A percentile compares a stretch with the other conserved stretches of the same genome.
Conservation (phyloP, 208 protist species). For the Acanthamoeba sp. region DNA sequence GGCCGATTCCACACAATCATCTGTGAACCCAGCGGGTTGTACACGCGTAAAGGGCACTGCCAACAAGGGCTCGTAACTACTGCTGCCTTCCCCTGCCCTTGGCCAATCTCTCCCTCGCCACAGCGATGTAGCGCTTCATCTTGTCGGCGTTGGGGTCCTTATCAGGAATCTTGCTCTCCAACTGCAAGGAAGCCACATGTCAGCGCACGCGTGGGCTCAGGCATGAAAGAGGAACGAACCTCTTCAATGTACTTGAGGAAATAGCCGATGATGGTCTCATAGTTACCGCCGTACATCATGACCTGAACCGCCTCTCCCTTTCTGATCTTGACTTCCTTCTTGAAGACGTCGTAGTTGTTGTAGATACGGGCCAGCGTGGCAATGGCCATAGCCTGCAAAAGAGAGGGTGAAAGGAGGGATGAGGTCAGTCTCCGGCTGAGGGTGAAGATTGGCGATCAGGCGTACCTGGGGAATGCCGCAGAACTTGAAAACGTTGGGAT, state of each 20-base stretch:
- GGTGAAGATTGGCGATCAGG: too few relatives aligned
- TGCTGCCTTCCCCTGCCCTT: slow-evolving; percentile 23
- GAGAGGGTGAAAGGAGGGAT: too few relatives aligned
- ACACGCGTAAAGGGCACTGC: too few relatives aligned
- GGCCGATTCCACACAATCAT: too few relatives aligned
- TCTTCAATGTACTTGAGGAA: slow-evolving; percentile 77
- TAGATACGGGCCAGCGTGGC: slow-evolving; percentile 94
- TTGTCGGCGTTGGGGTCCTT: slow-evolving; percentile 73
- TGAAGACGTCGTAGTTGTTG: slow-evolving; percentile 96
- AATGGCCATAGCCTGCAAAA: slow-evolving; percentile 94
- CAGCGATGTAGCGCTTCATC: slow-evolving; percentile 24
- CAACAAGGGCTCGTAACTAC: background rate
- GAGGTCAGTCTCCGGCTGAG: too few relatives aligned
- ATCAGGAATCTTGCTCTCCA: slow-evolving; percentile 68
- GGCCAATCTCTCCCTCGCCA: background rate
- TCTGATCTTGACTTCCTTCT: slow-evolving; percentile 94
- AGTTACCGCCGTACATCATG: slow-evolving; percentile 58
- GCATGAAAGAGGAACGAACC: background rate
- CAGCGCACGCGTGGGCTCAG: too few relatives aligned
- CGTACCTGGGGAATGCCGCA: slow-evolving; percentile 94
- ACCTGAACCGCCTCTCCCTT: slow-evolving; percentile 88
- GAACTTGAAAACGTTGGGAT: slow-evolving; percentile 95
- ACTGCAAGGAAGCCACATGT: background rate
- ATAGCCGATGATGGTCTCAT: slow-evolving; percentile 40
- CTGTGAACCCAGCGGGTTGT: too few relatives aligned